A percentile compares a stretch with the other conserved stretches of the same genome.
Evolutionary conservation across 495 filamentous ascomycete genomes (phyloP).

Genomic region (Podospora appendiculata): DNA sequence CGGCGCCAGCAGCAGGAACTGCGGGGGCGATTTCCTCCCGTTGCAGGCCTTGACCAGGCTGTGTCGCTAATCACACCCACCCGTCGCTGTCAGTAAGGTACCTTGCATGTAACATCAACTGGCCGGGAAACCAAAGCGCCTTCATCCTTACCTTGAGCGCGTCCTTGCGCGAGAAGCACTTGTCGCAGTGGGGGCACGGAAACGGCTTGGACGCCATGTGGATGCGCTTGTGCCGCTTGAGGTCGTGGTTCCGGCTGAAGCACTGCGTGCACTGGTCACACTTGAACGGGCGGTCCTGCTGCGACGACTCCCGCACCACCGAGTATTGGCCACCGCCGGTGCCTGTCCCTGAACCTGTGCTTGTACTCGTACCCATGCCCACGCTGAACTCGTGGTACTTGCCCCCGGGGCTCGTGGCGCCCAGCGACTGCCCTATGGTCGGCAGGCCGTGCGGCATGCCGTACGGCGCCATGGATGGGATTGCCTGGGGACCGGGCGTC

Average conservation of each 20-base stretch:
- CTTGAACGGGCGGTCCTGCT: conserved; percentile 78
- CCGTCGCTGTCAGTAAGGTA: not conserved
- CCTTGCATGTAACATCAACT: too few relatives aligned
- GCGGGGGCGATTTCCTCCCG: not conserved
- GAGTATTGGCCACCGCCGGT: not conserved
- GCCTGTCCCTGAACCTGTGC: too few relatives aligned
- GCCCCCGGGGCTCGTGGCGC: not conserved
- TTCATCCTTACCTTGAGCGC: conserved; percentile 92
- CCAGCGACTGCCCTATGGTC: not conserved
- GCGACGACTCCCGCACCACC: conserved; percentile 6
- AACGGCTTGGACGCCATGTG: conserved; percentile 92
- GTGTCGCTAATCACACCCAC: conserved; percentile 4
- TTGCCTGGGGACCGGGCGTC: not conserved
- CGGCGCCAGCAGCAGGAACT: too few relatives aligned
- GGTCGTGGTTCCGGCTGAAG: conserved; percentile 94
- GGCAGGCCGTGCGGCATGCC: not conserved
- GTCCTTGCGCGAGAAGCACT: conserved; percentile 94
- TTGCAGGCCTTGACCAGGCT: conserved; percentile 7
- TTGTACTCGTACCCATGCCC: not conserved
- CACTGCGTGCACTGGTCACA: conserved; percentile 88
- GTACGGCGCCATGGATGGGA: not conserved
- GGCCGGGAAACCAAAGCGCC: too few relatives aligned
- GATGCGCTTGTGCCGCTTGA: conserved; percentile 92
- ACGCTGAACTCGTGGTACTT: conserved; percentile 9
- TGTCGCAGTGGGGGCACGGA: conserved; percentile 87